Conservation (phyloP, 768 basidiomycete genomes). For the Amanita subjunquillea region DNA sequence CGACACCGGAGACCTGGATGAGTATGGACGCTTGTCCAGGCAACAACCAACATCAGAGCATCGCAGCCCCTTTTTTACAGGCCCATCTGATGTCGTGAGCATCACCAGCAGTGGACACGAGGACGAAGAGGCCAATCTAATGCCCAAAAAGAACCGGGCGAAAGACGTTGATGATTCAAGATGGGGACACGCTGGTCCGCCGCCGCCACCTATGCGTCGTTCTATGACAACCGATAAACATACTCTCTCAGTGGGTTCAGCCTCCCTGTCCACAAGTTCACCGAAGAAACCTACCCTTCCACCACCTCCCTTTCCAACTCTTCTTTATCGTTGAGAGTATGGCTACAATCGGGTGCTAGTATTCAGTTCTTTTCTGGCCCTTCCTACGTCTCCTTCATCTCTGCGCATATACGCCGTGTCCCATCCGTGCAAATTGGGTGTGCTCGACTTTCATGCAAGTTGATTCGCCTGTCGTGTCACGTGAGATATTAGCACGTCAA, state of each 20-base stretch:
- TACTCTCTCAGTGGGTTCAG: background rate
- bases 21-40: constrained; percentile 38
- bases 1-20: constrained; percentile 16
- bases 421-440: no score
- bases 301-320: constrained; percentile 35
- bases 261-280: background rate
- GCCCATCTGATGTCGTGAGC: constrained; percentile 29
- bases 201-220: background rate
- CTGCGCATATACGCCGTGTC: no score
- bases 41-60: constrained; percentile 29
- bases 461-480: no score
- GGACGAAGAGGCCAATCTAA: constrained; percentile 21
- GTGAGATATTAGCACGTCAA: no score
- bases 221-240: background rate
- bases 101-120: constrained; percentile 36
- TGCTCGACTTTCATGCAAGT: no score
- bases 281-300: constrained; percentile 22
- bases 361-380: no score
- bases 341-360: no score
- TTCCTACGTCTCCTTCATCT: no score
- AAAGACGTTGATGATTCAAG: constrained; percentile 5
- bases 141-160: constrained; percentile 5
- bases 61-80: constrained; percentile 34
- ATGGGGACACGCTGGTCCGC: background rate
- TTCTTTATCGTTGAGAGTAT: no score